Base-by-base conservation (phyloP, 352 stramenopile species). In the Globisporangium iwayamae region DNA sequence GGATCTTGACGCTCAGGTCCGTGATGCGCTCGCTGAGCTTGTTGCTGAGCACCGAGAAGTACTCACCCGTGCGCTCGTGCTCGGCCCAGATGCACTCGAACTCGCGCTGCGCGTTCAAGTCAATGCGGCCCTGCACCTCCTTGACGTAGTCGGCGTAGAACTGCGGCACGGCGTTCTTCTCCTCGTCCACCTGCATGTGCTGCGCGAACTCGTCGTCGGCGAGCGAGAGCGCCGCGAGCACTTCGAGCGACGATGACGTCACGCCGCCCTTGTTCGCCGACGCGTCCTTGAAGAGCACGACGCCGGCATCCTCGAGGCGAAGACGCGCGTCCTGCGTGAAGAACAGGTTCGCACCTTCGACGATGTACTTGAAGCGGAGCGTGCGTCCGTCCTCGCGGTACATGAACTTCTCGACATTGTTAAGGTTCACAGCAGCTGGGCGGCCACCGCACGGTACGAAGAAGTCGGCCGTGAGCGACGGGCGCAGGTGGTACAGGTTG, bases 341-440 rank as follows among this genome's bases (percentile, higher is more conserved):
- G 76, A 99, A 99, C 30, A 99, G 79, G 79, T 99, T 99, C 50
- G 96, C 96, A 20, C 96, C 97, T 76, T 99, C 97, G 2, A 99
- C 96, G 59, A 99, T 98, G 63, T 99, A 90, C 64, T 90, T 89
- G 66, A 91, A 94, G 6, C 89, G 97, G 32, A 97, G 93, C 46
- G 83, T 83, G 45, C 82, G 82, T 38, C 80, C 81, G 46, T 88
- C 78, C 30, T 77, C 72, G 41, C 76, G 71, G 75, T 83, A 87
- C 69, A 91, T 76, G 70, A 89, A 98, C 62, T 97, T 76, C 60
- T 93, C 82, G 45, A 96, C 97, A 78, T 99, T 99, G 68, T 87
- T 89, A 48, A 91, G 82, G 73, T 99, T 98, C 52, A 99, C 96
- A 3, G 97, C 98, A 56, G 91, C 93, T 4, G 96, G 97, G 8